phyloP scores from a whole-genome alignment of 495 filamentous ascomycete species.

The Letharia lupina region DNA sequence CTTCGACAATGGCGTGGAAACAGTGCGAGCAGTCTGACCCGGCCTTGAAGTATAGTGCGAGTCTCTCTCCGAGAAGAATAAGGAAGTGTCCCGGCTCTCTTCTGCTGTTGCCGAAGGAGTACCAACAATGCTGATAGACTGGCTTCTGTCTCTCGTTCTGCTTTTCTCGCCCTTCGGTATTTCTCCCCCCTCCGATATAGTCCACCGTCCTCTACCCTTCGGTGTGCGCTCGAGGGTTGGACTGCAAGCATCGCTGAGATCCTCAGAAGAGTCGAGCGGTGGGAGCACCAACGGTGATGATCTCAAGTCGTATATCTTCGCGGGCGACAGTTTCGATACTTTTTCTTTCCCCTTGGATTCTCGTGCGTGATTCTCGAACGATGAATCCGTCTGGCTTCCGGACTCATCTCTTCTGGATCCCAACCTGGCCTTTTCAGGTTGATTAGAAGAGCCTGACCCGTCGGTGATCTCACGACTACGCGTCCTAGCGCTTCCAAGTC shows the following conservation, averaged over 20 bases:
- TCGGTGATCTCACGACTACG: background rate
- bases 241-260: slow-evolving; percentile 22
- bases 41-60: slow-evolving; percentile 23
- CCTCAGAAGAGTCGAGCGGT: slow-evolving; percentile 28
- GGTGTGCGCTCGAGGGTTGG: slow-evolving; percentile 15
- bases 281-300: slow-evolving; percentile 49
- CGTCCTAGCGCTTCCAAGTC: background rate
- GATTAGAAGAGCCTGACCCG: background rate
- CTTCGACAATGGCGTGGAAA: slow-evolving; percentile 33
- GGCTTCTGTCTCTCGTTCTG: slow-evolving; percentile 8
- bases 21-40: slow-evolving; percentile 25
- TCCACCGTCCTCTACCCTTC: slow-evolving; percentile 13
- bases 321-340: slow-evolving; percentile 44
- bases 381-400: background rate
- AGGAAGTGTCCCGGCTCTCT: background rate
- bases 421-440: background rate
- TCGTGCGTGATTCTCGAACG: background rate
- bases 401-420: background rate
- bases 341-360: slow-evolving; percentile 31
- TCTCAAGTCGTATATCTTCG: slow-evolving; percentile 48
- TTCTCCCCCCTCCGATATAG: slow-evolving; percentile 7
- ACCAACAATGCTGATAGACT: background rate
- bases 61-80: background rate
- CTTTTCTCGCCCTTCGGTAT: background rate
- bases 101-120: slow-evolving; percentile 9